Percentiles rank a stretch among this genome's conserved stretches.
Conservation (phyloP, 345 rosid species). For the Kandelia obovata region DNA sequence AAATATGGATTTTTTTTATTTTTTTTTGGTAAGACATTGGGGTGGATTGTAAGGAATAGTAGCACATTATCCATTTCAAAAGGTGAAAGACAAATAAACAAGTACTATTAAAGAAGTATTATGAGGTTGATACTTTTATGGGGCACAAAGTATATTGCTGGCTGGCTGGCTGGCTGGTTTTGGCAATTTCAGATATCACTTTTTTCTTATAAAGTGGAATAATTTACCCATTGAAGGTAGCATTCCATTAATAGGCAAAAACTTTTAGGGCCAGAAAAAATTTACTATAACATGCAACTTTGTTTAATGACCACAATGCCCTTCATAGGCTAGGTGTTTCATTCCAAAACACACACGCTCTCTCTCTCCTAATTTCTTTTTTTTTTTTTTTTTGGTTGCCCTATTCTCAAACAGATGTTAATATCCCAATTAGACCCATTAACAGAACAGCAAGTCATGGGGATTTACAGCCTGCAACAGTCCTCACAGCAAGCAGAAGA, state of each 20-base stretch:
- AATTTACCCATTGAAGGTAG: neutral
- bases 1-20: too few species aligned
- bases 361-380: too few species aligned
- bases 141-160: neutral
- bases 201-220: too few species aligned
- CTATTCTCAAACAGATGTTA: slow-evolving; percentile 50
- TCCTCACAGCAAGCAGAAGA: slow-evolving; percentile 96
- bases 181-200: neutral
- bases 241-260: neutral
- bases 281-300: neutral
- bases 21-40: neutral
- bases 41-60: neutral
- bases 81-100: neutral
- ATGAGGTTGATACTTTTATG: neutral
- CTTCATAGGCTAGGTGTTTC: neutral
- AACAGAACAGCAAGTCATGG: slow-evolving; percentile 92
- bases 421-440: slow-evolving; percentile 74
- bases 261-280: neutral
- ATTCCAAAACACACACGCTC: too few species aligned
- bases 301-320: neutral
- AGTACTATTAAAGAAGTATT: neutral
- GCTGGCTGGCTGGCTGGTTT: too few species aligned
- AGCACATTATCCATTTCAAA: slow-evolving; percentile 13
- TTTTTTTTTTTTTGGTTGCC: neutral
- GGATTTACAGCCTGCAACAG: slow-evolving; percentile 84